Base-by-base conservation (phyloP, 805 yeast genomes). In the Candida maris region DNA sequence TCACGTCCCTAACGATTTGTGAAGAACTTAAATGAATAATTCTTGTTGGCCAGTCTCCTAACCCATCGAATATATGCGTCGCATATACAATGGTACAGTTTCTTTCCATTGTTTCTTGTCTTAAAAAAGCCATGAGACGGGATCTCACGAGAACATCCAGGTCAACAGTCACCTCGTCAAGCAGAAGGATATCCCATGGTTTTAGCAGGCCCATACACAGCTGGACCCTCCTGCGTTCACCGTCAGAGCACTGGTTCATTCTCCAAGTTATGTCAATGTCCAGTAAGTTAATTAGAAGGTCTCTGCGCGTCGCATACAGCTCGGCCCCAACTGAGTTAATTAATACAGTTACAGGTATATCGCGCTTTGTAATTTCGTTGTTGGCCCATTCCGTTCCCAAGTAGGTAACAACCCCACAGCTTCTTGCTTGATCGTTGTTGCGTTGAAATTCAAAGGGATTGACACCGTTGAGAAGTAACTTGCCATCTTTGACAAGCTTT, bases 381-480 rank as follows among this genome's bases (percentile, higher is more conserved):
- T 84, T 76, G 5, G 96, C 96, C 98, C 98, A 93, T 55, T 93
- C 98, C 0, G 97, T 93, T 3, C 98, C 98, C 28, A 93, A 64
- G 56, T 91, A 91, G 0, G 96, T 85, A 19, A 61, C 47, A 3
- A 53, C 54, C 7, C 55, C 59, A 19, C 46, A 35, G 4, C 32
- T 31, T 6, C 41, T 22, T 12, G 42, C 30, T 5, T 38, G 41
- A 5, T 23, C 13, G 22, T 41, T 35, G 42, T 66, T 42, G 58
- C 65, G 22, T 32, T 42, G 36, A 37, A 58, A 45, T 28, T 54
- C 60, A 63, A 93, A 93, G 2, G 98, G 98, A 52, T 93, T 95
- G 34, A 73, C 67, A 1, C 95, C 96, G 22, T 86, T 85, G n/a
- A 93, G 73, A 17, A 58, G 49, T 20, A 93, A 75, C 10, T 66